Evolutionary conservation across 257 asterid species (phyloP), one percentile per base, ranked within the genome.

Genomic region (Nyctanthes arbortristis): DNA sequence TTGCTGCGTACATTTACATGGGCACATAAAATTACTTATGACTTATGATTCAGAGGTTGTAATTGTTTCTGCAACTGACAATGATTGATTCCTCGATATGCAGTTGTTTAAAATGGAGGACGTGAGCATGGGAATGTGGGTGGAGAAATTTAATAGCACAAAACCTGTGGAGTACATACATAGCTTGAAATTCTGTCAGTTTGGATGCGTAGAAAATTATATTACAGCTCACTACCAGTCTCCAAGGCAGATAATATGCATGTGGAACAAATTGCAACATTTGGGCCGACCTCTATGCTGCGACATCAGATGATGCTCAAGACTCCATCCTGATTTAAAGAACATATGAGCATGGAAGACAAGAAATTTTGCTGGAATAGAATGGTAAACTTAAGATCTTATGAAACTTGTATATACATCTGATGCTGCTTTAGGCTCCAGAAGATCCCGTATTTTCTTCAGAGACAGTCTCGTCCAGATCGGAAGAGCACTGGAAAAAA

Each of bases 51-150:
- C 1, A 14, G 22, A 52, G 3, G 12, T 52, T 52, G 2, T 22
- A 7, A 20, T 16, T 8, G 59, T 40, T 68, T 63, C 55, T 33
- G 61, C 43, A 32, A 25, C 60, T 1, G 3, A 14, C 29, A 20
- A 36, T 3, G 25, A 40, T 31, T 0, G 1, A 4, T 4, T 52
- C 61, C 5, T 43, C 43, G 33, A 47, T 71, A 11, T 61, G 77
- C 91, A 93, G 98, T 68, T 93, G 79, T 93, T 92, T 69, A 92
- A 92, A 81, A 92, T 92, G 98, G 98, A 92, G 77, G 98, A 92
- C 14, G 98, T 92, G 45, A 90, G 98, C 78, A 84, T 92, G 93
- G 98, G 98, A 59, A 85, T 88, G 92, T 92, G 98, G 98, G 97
- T 92, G 36, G 93, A 84, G 81, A 83, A 88, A 54, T 84, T 85